These are phyloP conservation scores for Hymenochaete sp. DNA, from an alignment of 1,284 basidiomycete species.

Conservation along the genomic window DNA sequence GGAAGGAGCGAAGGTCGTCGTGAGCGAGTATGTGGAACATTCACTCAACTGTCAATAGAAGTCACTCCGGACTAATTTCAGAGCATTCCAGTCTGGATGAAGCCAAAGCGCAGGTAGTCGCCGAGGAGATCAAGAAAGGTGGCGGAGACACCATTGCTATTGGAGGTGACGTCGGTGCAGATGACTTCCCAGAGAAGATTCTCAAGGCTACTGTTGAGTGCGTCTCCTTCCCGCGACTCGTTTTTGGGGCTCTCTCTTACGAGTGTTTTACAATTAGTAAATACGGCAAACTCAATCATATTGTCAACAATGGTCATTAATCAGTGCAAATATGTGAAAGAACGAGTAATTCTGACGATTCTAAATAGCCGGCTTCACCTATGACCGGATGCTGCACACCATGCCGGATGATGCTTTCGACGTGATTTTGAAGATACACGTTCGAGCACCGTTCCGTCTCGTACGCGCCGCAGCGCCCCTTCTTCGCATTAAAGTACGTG, in stretches of 20 bases:
- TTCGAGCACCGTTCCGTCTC: conserved; percentile 78
- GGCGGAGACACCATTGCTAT: conserved; percentile 71
- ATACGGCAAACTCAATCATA: conserved; percentile 78
- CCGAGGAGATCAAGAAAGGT: conserved; percentile 62
- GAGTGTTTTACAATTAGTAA: conserved; percentile 38
- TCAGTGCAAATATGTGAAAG: conserved; percentile 7
- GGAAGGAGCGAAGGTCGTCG: conserved; percentile 82
- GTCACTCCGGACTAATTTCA: neutral
- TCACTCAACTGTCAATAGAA: too few relatives aligned
- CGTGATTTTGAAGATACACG: conserved; percentile 64
- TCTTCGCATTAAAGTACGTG: conserved; percentile 68
- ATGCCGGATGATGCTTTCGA: conserved; percentile 78
- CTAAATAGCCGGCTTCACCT: conserved; percentile 82
- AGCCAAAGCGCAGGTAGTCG: conserved; percentile 55
- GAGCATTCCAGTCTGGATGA: conserved; percentile 47
- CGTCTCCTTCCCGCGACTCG: conserved; percentile 25
- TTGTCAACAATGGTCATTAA: conserved; percentile 69
- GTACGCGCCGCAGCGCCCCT: conserved; percentile 78
- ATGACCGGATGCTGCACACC: conserved; percentile 83
- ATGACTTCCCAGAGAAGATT: conserved; percentile 75
- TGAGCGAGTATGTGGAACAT: conserved; percentile 55
- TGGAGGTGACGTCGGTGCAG: conserved; percentile 68
- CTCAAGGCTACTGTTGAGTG: conserved; percentile 70
- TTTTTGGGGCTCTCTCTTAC: neutral
- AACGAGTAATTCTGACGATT: conserved; percentile 6